Evolutionary conservation across 2,329 filamentous ascomycete species (phyloP).

Genomic region (Magnaporthales sp.): DNA sequence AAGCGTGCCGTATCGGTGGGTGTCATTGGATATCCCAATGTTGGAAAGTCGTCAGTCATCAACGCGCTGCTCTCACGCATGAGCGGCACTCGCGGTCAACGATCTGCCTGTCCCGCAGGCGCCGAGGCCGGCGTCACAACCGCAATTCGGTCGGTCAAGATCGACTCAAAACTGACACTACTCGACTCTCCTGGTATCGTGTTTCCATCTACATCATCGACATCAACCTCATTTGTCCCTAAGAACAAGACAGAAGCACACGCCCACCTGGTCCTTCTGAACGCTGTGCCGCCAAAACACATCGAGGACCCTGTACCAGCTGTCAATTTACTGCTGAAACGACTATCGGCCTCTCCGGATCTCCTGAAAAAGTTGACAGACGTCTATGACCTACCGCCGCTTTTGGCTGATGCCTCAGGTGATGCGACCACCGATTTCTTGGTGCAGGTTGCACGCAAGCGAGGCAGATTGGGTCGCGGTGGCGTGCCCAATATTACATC

Average conservation of each 20-base stretch:
- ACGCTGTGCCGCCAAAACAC: conserved; percentile 86
- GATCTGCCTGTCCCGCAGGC: conserved; percentile 72
- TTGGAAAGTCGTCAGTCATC: conserved; percentile 94
- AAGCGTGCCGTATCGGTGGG: conserved; percentile 87
- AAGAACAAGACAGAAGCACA: conserved; percentile 64
- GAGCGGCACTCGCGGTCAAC: conserved; percentile 48
- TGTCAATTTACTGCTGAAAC: conserved; percentile 73
- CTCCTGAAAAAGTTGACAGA: conserved; percentile 72
- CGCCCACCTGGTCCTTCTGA: conserved; percentile 78
- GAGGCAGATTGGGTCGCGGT: conserved; percentile 78
- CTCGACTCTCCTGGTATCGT: conserved; percentile 93
- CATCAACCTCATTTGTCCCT: conserved; percentile 32
- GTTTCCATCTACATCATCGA: conserved; percentile 60
- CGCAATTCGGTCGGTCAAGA: conserved; percentile 79
- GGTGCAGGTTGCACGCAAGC: conserved; percentile 88
- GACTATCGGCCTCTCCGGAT: conserved; percentile 63
- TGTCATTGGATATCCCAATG: conserved; percentile 92
- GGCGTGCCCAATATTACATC: conserved; percentile 82
- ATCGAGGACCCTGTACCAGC: conserved; percentile 89
- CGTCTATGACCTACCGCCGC: conserved; percentile 75
- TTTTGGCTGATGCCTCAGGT: conserved; percentile 59
- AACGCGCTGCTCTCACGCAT: conserved; percentile 79
- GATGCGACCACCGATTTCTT: conserved; percentile 86
- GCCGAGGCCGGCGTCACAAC: conserved; percentile 92
- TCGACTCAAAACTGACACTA: conserved; percentile 88